Evolutionary conservation across 352 stramenopile species (phyloP), one percentile per base, ranked within the genome.

Genomic region (Bremia lactucae): DNA sequence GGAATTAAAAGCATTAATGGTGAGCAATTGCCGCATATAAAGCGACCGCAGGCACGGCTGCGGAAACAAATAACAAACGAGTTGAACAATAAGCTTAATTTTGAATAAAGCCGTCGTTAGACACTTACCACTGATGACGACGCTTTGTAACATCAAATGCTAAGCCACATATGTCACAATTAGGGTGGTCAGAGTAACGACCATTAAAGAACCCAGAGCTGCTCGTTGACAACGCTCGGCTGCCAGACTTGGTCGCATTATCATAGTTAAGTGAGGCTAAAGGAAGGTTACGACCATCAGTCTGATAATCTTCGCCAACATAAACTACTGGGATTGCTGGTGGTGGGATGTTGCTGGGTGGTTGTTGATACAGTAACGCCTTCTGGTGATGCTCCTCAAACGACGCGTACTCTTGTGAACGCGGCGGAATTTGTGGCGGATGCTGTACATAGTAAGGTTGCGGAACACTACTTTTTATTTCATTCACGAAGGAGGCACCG

Each of bases 121-220:
- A 1, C 21, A 49, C 52, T 24, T 23, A 81, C 68, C 72, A 86
- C 34, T 81, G 73, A 24, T 86, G 73, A 14, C 73, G 68, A 9
- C 57, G 65, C 36, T 77, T 73, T 16, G 65, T 67, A 31, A 86
- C 53, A 26, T 86, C 73, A 25, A 86, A 86, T 8, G 24, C 25
- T n/a, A 70, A 37, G n/a, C 36, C 41, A 56, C 73, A 86, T 22
- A 83, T 56, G 34, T 83, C 70, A 59, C 70, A 83, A 38, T 75
- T 78, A 2, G 73, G 73, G 29, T 86, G 70, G 41, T 80, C 62
- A 6, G 59, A 50, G 49, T 86, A 86, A 10, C 70, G 70, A 1
- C 55, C 38, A 9, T 37, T 66, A 15, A 78, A 44, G 16, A 80
- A 46, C 2, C 67, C 65, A 19, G 54, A 55, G 26, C 53, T 29